Percentiles rank a stretch among this genome's conserved stretches.
Evolutionary conservation across 2,329 filamentous ascomycete species (phyloP).

Genomic region (Metarhizium guizhouense): DNA sequence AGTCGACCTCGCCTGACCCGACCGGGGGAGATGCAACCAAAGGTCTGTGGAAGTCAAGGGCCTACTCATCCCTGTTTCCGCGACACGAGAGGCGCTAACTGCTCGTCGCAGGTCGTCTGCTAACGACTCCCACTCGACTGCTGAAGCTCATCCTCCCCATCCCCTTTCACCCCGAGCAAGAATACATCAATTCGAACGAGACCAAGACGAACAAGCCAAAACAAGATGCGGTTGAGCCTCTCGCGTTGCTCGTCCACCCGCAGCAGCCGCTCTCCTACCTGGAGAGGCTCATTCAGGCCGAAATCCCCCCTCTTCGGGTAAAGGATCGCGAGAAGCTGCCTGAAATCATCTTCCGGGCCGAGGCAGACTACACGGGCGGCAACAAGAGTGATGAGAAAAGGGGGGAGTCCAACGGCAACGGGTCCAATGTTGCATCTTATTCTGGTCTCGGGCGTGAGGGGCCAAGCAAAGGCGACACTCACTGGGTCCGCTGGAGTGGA

Average conservation of each 20-base stretch:
- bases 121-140: conserved; percentile 72
- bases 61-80: neutral
- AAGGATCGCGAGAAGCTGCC: conserved; percentile 62
- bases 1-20: conserved; percentile 19
- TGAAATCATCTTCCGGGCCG: conserved; percentile 68
- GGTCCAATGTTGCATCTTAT: conserved; percentile 54
- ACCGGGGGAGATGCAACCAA: conserved; percentile 18
- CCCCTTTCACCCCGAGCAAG: conserved; percentile 31
- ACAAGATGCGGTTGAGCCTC: conserved; percentile 54
- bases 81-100: neutral
- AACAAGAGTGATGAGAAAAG: conserved; percentile 13
- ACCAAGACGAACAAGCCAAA: conserved; percentile 22
- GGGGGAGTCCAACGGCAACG: conserved; percentile 15
- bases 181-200: conserved; percentile 31
- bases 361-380: conserved; percentile 52
- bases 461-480: conserved; percentile 30
- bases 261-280: conserved; percentile 88
- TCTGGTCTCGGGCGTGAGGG: conserved; percentile 60
- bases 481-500: conserved; percentile 78
- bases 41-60: conserved; percentile 14
- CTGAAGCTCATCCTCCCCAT: conserved; percentile 75
- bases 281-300: conserved; percentile 79
- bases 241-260: conserved; percentile 79
- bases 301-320: conserved; percentile 61
- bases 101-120: conserved; percentile 50